Base-by-base conservation (phyloP, 305 asterid species). In the Solanum hybrid region DNA sequence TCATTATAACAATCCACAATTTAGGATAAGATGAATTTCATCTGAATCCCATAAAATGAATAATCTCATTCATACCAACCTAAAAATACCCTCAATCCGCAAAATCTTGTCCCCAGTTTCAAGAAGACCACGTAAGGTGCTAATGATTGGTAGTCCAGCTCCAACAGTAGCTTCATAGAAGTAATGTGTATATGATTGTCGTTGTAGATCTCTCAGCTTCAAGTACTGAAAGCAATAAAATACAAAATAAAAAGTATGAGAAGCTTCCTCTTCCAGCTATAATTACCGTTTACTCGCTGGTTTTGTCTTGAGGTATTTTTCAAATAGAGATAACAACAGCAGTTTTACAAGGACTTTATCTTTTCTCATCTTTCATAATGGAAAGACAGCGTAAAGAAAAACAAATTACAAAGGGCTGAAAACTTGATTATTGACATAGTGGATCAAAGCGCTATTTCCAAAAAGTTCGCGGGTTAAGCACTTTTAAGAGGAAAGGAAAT, bases 111-210 rank as follows among this genome's bases (percentile, higher is more conserved):
- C 99, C 90, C 99, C 99, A n/a, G 99, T 97, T 94, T 96, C 98
- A 81, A 95, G 98, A 91, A 97, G 97, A 89, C 98, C 99, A 87
- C 96, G 97, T 91, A 97, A 91, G 85, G 99, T 97, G 93, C 92
- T 96, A 88, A 96, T 95, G 94, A 97, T 96, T 71, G 99, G 99
- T 90, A 97, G 94, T 94, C 99, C 99, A 24, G 99, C 99, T 89
- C 99, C 99, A 69, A 97, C 99, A 80, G 99, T 97, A 90, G 96
- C 99, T 94, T 97, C 99, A 78, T 97, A 97, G 92, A 97, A 97
- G 94, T 96, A 97, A 91, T 97, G 99, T 4, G 99, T 95, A 87
- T 95, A 96, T 17, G 99, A 95, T 89, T 93, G 95, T 64, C 99
- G 94, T 92, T 97, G 99, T 91, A 97, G 98, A 89, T 95, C 93